Evolutionary conservation across 1,284 basidiomycete genomes (phyloP), one percentile per base, ranked within the genome.

Genomic region (Puccinia coronata): DNA sequence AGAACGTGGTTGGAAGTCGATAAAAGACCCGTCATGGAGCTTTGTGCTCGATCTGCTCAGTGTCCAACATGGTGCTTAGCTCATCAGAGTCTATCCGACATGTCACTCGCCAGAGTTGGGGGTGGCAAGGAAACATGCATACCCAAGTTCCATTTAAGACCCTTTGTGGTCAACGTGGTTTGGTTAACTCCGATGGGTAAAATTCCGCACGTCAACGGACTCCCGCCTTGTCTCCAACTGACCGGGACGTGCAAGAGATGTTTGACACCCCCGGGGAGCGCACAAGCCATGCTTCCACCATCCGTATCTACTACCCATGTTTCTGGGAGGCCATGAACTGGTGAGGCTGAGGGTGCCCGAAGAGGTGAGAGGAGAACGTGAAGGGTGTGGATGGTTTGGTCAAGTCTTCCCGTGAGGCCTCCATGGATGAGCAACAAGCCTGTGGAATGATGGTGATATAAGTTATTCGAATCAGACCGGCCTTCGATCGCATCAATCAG

Each of bases 381-480:
- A 41, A 98, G 89, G 0, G 94, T 93, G 84, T 98, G 95, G 1
- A 96, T 88, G 0, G 95, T 98, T 85, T 99, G 96, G 85, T 99
- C 97, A 3, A 99, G 88, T 18, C 96, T 90, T 0, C 96, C 97
- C 0, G 92, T 90, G 1, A 99, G 88, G 0, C 96, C 96, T 5
- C 96, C 96, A 1, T 96, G 90, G 69, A 99, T 87, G 71, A 98
- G 87, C 18, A 95, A 88, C 43, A 91, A 90, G 83, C 91, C 90
- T 57, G 16, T 73, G 51, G 16, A 84, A 84, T 83, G 91, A 90
- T 78, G 87, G 14, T 34, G 18, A 20, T 11, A 34, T 8, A 2
- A 47, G 34, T 41, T 39, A 41, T 70, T 34, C 43, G 23, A 16
- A 25, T 34, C 43, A 11, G 67, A 43, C 25, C 25, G 67, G 86